Evolutionary conservation across 2,329 filamentous ascomycete genomes (phyloP), one percentile per base, ranked within the genome.

Genomic region (Cordyceps javanica): DNA sequence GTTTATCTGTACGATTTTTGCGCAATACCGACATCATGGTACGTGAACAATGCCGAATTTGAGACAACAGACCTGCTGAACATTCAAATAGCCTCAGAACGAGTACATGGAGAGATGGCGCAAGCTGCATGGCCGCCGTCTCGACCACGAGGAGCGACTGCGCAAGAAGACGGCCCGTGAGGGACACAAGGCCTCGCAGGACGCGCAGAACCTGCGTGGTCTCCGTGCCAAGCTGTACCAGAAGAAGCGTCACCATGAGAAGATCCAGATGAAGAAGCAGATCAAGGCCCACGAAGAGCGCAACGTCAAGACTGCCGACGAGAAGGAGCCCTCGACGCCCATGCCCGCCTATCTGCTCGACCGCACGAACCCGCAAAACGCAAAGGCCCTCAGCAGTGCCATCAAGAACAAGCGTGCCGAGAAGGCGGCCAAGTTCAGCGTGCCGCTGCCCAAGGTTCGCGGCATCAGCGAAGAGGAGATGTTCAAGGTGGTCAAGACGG

Each of bases 361-460:
- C 77, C 85, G 94, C n/a, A 78, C 69, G 52, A 75, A 84, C 69
- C 78, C 81, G 11, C 75, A 75, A 28, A 76, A 73, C 60, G 81
- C 81, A 57, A 84, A 96, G 75, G 88, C 88, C 0, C 79, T 96
- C 52, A 88, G 83, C 59, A 89, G 83, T 60, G 89, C 91, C 55
- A 96, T 97, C 77, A 99, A 97, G 83, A 91, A 97, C 74, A 96
- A 96, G 81, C 82, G 94, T 41, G 82, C 82, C 62, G 95, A 96
- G 73, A 96, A 97, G 82, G 91, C 92, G 7, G 94, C 94, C 52
- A 90, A 93, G 70, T 97, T 97, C 72, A 83, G 82, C 32, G 94
- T 97, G 39, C 94, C 94, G 2, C 73, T 99, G 68, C 94, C 94
- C 36, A 97, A 96, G 77, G 94, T 97, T 45, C 85, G 90, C 68